phyloP scores from a whole-genome alignment of 192 early-diverging fungal genomes.

The Coemansia sp. region DNA sequence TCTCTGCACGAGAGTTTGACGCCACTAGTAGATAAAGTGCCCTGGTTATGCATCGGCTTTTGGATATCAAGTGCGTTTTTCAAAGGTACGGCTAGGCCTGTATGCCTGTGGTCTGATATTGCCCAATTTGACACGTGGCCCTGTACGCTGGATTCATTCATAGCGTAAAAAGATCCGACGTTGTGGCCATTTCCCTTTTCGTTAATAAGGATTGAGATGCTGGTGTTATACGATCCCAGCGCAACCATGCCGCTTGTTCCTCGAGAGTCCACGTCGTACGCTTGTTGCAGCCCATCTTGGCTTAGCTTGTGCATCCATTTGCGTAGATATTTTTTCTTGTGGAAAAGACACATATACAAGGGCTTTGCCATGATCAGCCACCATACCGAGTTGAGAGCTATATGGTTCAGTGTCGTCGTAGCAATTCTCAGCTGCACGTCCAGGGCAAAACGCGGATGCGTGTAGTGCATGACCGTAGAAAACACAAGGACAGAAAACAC shows the following conservation, averaged over 20 bases:
- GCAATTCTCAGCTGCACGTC: conserved; percentile 16
- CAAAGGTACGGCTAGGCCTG: not conserved
- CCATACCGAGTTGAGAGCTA: conserved; percentile 31
- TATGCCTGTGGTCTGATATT: not conserved
- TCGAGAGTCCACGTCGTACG: conserved; percentile 15
- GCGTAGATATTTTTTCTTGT: not conserved
- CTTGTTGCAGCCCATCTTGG: conserved; percentile 2
- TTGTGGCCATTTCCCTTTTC: not conserved
- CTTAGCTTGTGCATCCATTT: conserved; percentile 4
- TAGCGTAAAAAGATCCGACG: not conserved
- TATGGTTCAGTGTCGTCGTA: conserved; percentile 35
- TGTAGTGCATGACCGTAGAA: conserved; percentile 35
- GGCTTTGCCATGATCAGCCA: conserved; percentile 10
- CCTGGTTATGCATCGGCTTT: not conserved
- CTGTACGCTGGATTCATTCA: not conserved
- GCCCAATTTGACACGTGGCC: not conserved
- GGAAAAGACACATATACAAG: not conserved
- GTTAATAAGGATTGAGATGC: not conserved
- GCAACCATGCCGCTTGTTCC: not conserved
- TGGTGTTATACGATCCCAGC: conserved; percentile 1
- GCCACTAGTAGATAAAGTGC: not conserved
- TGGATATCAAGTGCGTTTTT: not conserved
- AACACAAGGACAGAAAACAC: conserved; percentile 32
- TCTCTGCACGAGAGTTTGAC: too few species aligned
- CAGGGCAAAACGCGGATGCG: conserved; percentile 23